These are phyloP conservation scores for Haberlea rhodopensis DNA, from an alignment of 257 asterid genomes.

Conservation along the genomic window DNA sequence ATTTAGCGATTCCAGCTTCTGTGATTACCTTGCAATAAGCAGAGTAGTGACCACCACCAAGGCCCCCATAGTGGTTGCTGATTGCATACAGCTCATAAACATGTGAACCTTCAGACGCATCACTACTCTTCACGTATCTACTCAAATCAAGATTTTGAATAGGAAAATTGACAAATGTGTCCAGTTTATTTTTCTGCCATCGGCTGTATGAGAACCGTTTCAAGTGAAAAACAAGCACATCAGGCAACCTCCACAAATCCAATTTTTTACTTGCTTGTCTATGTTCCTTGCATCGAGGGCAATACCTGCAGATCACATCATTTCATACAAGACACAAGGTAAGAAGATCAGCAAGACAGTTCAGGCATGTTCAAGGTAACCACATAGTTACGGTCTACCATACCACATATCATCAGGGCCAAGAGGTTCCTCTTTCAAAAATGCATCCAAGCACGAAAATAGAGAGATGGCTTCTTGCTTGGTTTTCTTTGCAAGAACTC, in stretches of 20 bases:
- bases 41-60: conserved; percentile 95
- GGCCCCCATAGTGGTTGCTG: conserved; percentile 97
- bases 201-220: conserved; percentile 87
- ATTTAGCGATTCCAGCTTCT: background rate
- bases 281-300: conserved; percentile 91
- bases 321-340: conserved; percentile 23
- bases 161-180: conserved; percentile 87
- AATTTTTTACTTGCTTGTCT: conserved; percentile 92
- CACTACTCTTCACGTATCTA: conserved; percentile 68
- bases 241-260: conserved; percentile 93
- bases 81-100: conserved; percentile 83
- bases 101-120: conserved; percentile 56
- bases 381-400: conserved; percentile 2
- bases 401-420: conserved; percentile 99
- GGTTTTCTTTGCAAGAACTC: conserved; percentile 70
- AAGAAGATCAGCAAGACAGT: conserved; percentile 8
- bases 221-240: conserved; percentile 81
- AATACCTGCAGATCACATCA: conserved; percentile 58
- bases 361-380: conserved; percentile 15
- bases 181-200: conserved; percentile 92
- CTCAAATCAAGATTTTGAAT: conserved; percentile 71
- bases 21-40: conserved; percentile 87
- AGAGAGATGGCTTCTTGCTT: conserved; percentile 87
- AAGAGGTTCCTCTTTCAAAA: conserved; percentile 90
- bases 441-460: conserved; percentile 92